Conservation (phyloP, 352 stramenopile genomes). For the Globisporangium heterothallicum region DNA sequence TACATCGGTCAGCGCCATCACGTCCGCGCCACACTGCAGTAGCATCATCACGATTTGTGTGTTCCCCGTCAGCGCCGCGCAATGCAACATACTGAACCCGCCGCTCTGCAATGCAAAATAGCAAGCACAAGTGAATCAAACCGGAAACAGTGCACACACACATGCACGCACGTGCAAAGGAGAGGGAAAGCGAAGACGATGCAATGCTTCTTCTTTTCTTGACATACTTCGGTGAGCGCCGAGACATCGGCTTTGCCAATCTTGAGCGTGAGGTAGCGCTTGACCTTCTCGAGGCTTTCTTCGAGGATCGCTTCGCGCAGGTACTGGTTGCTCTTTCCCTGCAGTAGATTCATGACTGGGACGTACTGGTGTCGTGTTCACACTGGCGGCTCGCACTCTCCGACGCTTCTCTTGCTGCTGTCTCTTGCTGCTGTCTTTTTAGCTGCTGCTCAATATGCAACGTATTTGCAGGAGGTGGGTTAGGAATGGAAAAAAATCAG, state of each 20-base stretch:
- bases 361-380: no score
- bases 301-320: slow-evolving; percentile 80
- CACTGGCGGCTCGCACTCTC: no score
- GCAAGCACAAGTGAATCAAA: background rate
- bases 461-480: background rate
- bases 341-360: slow-evolving; percentile 72
- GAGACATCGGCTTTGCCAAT: slow-evolving; percentile 79
- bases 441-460: background rate
- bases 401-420: slow-evolving; percentile 2
- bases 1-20: slow-evolving; percentile 74
- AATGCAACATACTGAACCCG: slow-evolving; percentile 81
- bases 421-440: background rate
- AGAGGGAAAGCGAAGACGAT: background rate
- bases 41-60: slow-evolving; percentile 88
- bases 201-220: no score
- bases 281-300: slow-evolving; percentile 72
- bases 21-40: slow-evolving; percentile 69
- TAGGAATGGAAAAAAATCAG: slow-evolving; percentile 7
- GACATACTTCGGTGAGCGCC: slow-evolving; percentile 55
- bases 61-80: slow-evolving; percentile 65
- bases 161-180: background rate
- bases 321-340: slow-evolving; percentile 85
- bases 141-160: background rate
- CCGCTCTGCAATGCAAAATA: slow-evolving; percentile 31
- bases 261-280: slow-evolving; percentile 77